Percentiles rank a stretch among this genome's conserved stretches.
These are phyloP conservation scores for Senna siamea DNA, from an alignment of 306 rosid species.

Conservation along the genomic window DNA sequence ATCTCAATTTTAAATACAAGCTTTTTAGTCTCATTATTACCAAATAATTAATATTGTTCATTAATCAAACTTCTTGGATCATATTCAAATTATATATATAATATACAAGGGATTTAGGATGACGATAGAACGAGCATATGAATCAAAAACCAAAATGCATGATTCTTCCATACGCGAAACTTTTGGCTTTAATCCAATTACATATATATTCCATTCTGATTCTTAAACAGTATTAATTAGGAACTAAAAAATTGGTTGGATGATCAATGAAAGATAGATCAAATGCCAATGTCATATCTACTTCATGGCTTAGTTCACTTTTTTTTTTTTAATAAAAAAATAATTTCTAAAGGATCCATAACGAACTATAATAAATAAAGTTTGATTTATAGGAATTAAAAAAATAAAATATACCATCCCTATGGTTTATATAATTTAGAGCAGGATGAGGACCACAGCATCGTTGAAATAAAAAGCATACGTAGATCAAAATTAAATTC, in stretches of 20 bases:
- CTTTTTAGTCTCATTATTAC: conserved; percentile 15
- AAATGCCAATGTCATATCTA: conserved; percentile 20
- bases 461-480: conserved; percentile 48
- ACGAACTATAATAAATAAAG: too few species aligned
- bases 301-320: conserved; percentile 6
- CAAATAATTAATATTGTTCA: neutral
- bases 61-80: conserved; percentile 5
- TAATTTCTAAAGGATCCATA: neutral
- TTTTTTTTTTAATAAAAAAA: neutral
- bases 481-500: conserved; percentile 39
- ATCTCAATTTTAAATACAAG: conserved; percentile 19
- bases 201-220: conserved; percentile 16
- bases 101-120: conserved; percentile 7
- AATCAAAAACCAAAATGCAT: conserved; percentile 25
- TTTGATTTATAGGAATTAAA: neutral
- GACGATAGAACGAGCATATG: conserved; percentile 18
- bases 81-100: neutral
- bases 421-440: neutral
- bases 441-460: conserved; percentile 54
- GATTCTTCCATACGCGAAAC: conserved; percentile 36
- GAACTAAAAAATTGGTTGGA: conserved; percentile 32
- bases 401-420: neutral
- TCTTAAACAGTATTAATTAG: conserved; percentile 28
- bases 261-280: conserved; percentile 39
- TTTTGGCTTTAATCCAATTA: conserved; percentile 45